Base-by-base conservation (phyloP, 306 rosid genomes). In the Hippophae rhamnoides region DNA sequence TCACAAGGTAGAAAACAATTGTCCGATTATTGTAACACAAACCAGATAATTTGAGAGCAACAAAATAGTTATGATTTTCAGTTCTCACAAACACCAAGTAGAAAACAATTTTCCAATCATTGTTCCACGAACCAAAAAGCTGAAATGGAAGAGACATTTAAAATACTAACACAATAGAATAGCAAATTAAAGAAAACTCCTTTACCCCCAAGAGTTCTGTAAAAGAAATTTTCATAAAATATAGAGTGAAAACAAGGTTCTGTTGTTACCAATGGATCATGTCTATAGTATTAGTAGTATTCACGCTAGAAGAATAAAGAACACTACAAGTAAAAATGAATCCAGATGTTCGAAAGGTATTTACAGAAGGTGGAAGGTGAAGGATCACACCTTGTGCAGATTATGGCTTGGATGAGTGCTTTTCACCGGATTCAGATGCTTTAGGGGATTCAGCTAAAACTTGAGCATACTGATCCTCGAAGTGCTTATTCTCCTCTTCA, bases 371-470 rank as follows among this genome's bases (percentile, higher is more conserved):
- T 64, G 66, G 66, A 73, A 61, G 73, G 83, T 76, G 85, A 53
- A 87, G 96, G 77, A 87, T 85, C 90, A 87, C 68, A 74, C 90
- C 90, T 77, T 82, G 74, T 55, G 89, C 94, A 55, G 97, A 87
- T 73, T 84, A 79, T 27, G 92, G 85, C 71, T 78, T 86, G 9
- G 85, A 69, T 47, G 84, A 58, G n/a, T 79, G 65, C 18, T 68
- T 84, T 69, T 68, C 89, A 52, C 78, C 73, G 18, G 85, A 67
- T 10, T 71, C 82, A 13, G 89, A 66, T 59, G 85, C 79, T 67
- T 71, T 86, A 0, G 85, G 92, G 58, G 95, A 58, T 54, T 87
- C 97, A 9, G 89, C 77, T 55, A 75, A 79, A 60, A 75, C 76
- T 51, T 76, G 68, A 50, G 88, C 84, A 52, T 75, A 72, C 60